These are phyloP conservation scores for Schwanniomyces vanrijiae DNA, from an alignment of 805 yeast genomes.

Conservation along the genomic window DNA sequence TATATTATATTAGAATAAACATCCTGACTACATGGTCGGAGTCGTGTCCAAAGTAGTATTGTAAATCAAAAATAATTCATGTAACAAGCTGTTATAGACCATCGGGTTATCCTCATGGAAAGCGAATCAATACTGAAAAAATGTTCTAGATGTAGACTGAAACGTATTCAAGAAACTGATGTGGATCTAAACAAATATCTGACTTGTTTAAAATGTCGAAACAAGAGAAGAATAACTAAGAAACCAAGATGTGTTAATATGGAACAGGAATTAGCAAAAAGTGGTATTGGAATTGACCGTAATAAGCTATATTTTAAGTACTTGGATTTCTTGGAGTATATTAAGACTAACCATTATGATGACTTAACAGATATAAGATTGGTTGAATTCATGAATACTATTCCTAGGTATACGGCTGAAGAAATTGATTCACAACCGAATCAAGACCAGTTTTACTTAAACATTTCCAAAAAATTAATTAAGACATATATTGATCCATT, in stretches of 20 bases:
- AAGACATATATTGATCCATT: conserved; percentile 5
- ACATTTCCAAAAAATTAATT: conserved; percentile 2
- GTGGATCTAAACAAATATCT: conserved; percentile 4
- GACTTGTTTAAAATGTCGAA: conserved; percentile 7
- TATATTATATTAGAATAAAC: neutral
- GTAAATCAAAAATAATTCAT: neutral
- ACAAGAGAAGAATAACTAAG: conserved; percentile 4
- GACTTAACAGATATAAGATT: conserved; percentile 3
- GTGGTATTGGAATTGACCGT: neutral
- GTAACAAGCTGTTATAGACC: no score
- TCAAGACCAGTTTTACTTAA: conserved; percentile 3
- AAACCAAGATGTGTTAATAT: neutral
- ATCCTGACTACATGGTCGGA: neutral
- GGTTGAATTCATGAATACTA: neutral
- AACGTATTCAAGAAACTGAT: conserved; percentile 5
- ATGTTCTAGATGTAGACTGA: conserved; percentile 8
- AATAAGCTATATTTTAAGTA: neutral
- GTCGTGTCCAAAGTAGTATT: neutral
- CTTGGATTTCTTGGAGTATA: neutral
- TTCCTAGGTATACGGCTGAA: conserved; percentile 2
- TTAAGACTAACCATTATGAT: conserved; percentile 1
- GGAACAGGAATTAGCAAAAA: neutral
- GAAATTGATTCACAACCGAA: conserved; percentile 1
- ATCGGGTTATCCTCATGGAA: no score
- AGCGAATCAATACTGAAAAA: neutral